Percentiles rank a stretch among this genome's conserved stretches.
Conservation (phyloP, 441 rosid species). For the Adansonia madagascariensis region DNA sequence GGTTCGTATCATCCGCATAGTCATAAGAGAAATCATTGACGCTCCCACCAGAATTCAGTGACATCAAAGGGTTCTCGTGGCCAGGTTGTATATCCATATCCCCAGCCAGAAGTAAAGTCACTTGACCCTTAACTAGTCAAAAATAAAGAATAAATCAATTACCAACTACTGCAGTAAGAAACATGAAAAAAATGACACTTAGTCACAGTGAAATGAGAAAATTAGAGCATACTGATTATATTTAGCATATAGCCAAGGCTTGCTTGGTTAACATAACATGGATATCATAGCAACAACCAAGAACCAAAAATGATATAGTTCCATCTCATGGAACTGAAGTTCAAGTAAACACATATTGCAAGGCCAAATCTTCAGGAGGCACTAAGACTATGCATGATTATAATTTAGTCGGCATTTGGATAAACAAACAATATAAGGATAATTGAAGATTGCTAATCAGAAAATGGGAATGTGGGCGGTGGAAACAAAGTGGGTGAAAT, state of each 20-base stretch:
- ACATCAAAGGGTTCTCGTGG: constrained; percentile 27
- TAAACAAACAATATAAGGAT: not conserved
- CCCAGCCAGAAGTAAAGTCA: constrained; percentile 10
- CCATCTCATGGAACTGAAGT: not conserved
- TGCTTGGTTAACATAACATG: not conserved
- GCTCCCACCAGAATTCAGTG: constrained; percentile 29
- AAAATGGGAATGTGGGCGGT: not conserved
- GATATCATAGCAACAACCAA: constrained; percentile 6
- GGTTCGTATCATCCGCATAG: constrained; percentile 28
- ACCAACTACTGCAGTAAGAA: not conserved
- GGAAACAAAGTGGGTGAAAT: not conserved
- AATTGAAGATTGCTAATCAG: not conserved
- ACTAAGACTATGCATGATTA: not conserved
- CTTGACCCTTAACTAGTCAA: constrained; percentile 3
- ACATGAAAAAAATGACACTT: not conserved
- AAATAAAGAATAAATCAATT: not conserved
- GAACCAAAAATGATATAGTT: not conserved
- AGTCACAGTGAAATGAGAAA: not conserved
- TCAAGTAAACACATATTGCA: not conserved
- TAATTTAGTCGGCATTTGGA: not conserved
- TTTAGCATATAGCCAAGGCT: not conserved
- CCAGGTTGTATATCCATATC: constrained; percentile 41
- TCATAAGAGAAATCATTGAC: constrained; percentile 27
- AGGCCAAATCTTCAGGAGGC: not conserved
- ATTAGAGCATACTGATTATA: not conserved